These are phyloP conservation scores for Leishmania tropica DNA, from an alignment of 208 protist genomes.

Conservation along the genomic window DNA sequence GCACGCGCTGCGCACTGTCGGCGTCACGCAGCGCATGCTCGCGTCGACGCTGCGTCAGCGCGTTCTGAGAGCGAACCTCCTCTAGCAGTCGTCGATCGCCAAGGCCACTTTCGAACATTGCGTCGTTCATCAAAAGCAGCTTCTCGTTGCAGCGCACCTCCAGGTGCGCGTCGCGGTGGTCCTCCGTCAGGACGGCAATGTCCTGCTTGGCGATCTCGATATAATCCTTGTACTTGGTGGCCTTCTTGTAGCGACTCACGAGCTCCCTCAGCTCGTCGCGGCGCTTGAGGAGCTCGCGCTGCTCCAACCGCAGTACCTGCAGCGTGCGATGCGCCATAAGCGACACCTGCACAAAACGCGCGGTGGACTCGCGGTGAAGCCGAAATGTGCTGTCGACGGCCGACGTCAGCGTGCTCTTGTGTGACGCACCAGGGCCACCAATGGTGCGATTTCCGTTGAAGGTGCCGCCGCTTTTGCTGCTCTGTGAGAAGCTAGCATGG, in stretches of 20 bases:
- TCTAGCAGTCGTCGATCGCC: conserved; percentile 54
- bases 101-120: conserved; percentile 34
- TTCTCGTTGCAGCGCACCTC: conserved; percentile 82
- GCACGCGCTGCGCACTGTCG: conserved; percentile 49
- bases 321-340: conserved; percentile 39
- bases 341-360: conserved; percentile 44
- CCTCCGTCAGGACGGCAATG: conserved; percentile 50
- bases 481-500: conserved; percentile 19
- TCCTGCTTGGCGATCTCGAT: conserved; percentile 57
- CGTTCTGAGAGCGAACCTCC: conserved; percentile 63
- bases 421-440: background rate
- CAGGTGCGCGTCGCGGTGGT: conserved; percentile 60
- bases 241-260: conserved; percentile 41
- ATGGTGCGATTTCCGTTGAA: conserved; percentile 6
- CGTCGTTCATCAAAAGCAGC: conserved; percentile 52
- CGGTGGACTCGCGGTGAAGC: conserved; percentile 33
- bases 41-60: conserved; percentile 63
- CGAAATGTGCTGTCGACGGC: background rate
- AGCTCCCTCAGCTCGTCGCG: conserved; percentile 49
- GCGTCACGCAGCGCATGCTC: conserved; percentile 60
- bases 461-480: conserved; percentile 4
- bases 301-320: conserved; percentile 54
- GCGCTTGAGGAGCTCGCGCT: conserved; percentile 41
- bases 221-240: conserved; percentile 46
- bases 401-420: conserved; percentile 4